These are phyloP conservation scores for Chaetomidium leptoderma DNA, from an alignment of 495 filamentous ascomycete species.

Conservation along the genomic window DNA sequence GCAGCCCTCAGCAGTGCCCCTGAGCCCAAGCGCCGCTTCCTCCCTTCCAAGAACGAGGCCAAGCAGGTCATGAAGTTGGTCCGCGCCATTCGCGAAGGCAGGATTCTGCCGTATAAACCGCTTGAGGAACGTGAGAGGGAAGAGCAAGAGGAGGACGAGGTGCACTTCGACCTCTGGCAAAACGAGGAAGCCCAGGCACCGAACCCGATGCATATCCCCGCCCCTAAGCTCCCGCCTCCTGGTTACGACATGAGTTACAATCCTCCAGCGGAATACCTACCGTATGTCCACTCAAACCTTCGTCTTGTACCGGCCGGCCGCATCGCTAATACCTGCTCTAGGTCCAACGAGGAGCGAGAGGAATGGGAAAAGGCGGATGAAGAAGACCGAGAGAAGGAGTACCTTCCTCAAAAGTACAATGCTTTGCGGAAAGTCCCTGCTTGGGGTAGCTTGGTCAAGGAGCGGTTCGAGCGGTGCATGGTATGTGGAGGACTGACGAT, in stretches of 20 bases:
- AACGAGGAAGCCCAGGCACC: slow-evolving; percentile 79
- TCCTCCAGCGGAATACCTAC: slow-evolving; percentile 92
- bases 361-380: slow-evolving; percentile 85
- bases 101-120: slow-evolving; percentile 86
- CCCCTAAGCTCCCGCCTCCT: slow-evolving; percentile 88
- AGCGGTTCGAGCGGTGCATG: slow-evolving; percentile 91
- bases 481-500: slow-evolving; percentile 8
- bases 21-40: slow-evolving; percentile 90
- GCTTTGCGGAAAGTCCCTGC: slow-evolving; percentile 87
- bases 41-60: slow-evolving; percentile 96
- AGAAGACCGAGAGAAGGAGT: slow-evolving; percentile 88
- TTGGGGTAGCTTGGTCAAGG: slow-evolving; percentile 86
- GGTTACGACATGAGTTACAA: slow-evolving; percentile 95
- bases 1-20: slow-evolving; percentile 77
- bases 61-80: slow-evolving; percentile 98
- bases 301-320: neutral
- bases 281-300: slow-evolving; percentile 29
- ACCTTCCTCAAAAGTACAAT: slow-evolving; percentile 72
- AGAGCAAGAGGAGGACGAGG: slow-evolving; percentile 61
- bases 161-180: slow-evolving; percentile 87
- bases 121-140: slow-evolving; percentile 69
- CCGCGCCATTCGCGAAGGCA: slow-evolving; percentile 87
- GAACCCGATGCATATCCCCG: slow-evolving; percentile 92
- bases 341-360: slow-evolving; percentile 71
- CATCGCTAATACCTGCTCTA: slow-evolving; percentile 14